Evolutionary conservation across 305 asterid species (phyloP), one percentile per base, ranked within the genome.

Genomic region (Withania somnifera): DNA sequence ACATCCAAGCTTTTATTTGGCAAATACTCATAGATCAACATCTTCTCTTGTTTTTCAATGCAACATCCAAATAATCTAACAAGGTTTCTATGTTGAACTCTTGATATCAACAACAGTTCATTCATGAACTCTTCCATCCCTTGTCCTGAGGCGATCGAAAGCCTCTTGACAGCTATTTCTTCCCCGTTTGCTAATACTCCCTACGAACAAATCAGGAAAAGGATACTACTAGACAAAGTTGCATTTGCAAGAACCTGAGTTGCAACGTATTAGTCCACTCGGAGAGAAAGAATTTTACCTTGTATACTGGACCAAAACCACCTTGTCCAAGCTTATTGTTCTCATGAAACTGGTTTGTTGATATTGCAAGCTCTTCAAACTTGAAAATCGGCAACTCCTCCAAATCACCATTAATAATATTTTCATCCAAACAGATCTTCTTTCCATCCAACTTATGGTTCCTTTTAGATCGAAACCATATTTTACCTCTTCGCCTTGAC

Each of bases 161-260:
- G 97, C 91, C 98, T 86, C 89, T 95, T 95, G 53, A 95, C 97
- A 3, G 98, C 98, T 42, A 95, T 77, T 42, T 87, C 91, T 82
- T 90, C 90, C 6, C 90, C 91, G 11, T 90, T 86, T 26, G 89
- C 88, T 22, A 95, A 78, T 61, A 34, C 84, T 2, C 98, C 98
- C 98, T 93, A 88, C 77, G 82, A 77, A 76, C 17, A 67, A 78
- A 82, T 53, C 7, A 19, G 69, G 42, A 28, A 61, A 61, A 61
- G 13, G 22, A 61, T 61, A 61, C 42, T 61, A 30, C 38, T 14
- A 13, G 78, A 69, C 36, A 6, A n/a, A n/a, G 19, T 3, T 14
- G 32, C 50, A 14, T 6, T 40, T 11, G 6, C 54, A 68, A 40
- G 34, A 11, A 38, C 11, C 4, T 9, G 53, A 68, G 54, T 40